phyloP scores from a whole-genome alignment of 495 filamentous ascomycete species.

The Chaetomium fimeti region DNA sequence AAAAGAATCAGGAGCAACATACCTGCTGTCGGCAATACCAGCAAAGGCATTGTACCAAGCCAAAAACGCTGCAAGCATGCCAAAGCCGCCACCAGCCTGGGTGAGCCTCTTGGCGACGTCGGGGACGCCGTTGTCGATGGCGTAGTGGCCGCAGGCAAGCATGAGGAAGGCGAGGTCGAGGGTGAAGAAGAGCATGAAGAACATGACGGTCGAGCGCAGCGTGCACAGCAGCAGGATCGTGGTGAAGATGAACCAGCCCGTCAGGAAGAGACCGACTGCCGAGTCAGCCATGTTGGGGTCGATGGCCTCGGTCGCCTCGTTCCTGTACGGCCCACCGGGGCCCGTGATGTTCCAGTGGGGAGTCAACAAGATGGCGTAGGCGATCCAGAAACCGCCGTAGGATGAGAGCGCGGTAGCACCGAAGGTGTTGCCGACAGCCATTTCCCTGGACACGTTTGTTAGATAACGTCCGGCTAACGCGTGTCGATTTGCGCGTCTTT shows the following conservation, averaged over 20 bases:
- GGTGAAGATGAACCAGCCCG: slow-evolving; percentile 99
- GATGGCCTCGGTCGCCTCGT: slow-evolving; percentile 31
- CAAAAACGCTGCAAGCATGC: slow-evolving; percentile 81
- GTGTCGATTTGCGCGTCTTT: background rate
- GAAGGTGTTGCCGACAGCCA: slow-evolving; percentile 97
- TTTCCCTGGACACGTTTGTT: slow-evolving; percentile 65
- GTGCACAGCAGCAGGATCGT: slow-evolving; percentile 84
- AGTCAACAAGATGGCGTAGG: slow-evolving; percentile 84
- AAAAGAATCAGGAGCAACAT: slow-evolving; percentile 31
- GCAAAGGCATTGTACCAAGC: slow-evolving; percentile 98
- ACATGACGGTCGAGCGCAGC: slow-evolving; percentile 88
- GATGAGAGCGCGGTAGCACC: slow-evolving; percentile 96
- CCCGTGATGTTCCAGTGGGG: slow-evolving; percentile 59
- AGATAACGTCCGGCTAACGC: slow-evolving; percentile 5
- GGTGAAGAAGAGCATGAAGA: slow-evolving; percentile 92
- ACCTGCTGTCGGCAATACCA: slow-evolving; percentile 90
- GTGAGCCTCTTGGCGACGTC: slow-evolving; percentile 45
- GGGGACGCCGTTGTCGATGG: slow-evolving; percentile 35
- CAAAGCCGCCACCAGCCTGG: slow-evolving; percentile 86
- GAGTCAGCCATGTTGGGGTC: slow-evolving; percentile 47
- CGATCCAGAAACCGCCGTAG: slow-evolving; percentile 97
- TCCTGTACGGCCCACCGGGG: slow-evolving; percentile 52
- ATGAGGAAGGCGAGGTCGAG: slow-evolving; percentile 91
- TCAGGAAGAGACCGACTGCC: slow-evolving; percentile 81
- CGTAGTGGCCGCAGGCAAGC: slow-evolving; percentile 73